Conservation (phyloP, 1,139 yeast species). For the Candida frijolesensis region DNA sequence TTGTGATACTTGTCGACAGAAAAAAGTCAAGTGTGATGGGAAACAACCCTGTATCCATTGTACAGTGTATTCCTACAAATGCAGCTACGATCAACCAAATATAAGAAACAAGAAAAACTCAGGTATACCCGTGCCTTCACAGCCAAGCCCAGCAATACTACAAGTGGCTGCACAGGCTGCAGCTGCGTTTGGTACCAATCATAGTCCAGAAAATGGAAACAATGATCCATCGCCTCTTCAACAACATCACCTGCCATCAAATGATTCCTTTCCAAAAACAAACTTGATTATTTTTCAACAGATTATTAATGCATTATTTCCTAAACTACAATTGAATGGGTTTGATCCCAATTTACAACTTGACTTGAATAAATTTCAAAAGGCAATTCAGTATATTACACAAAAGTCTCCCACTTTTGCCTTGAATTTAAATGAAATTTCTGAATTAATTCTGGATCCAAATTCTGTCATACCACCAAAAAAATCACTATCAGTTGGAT, state of each 20-base stretch:
- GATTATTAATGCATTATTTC: slow-evolving; percentile 47
- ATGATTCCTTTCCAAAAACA: slow-evolving; percentile 15
- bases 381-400: slow-evolving; percentile 25
- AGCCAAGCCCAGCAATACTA: slow-evolving; percentile 19
- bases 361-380: slow-evolving; percentile 38
- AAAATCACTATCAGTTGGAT: slow-evolving; percentile 22
- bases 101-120: slow-evolving; percentile 51
- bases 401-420: slow-evolving; percentile 19
- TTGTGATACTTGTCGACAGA: slow-evolving; percentile 76
- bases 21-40: slow-evolving; percentile 89
- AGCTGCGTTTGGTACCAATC: slow-evolving; percentile 13
- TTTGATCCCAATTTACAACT: slow-evolving; percentile 35
- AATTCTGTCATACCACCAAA: slow-evolving; percentile 14
- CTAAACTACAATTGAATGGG: slow-evolving; percentile 45
- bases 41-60: slow-evolving; percentile 86
- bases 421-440: slow-evolving; percentile 24
- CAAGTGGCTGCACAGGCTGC: slow-evolving; percentile 18
- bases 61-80: slow-evolving; percentile 79
- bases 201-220: slow-evolving; percentile 12
- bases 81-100: slow-evolving; percentile 76
- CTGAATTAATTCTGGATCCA: slow-evolving; percentile 28
- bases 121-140: slow-evolving; percentile 35
- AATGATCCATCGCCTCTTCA: neutral
- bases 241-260: slow-evolving; percentile 4
- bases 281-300: slow-evolving; percentile 28